These are phyloP conservation scores for Penicillium sp. DNA, from an alignment of 2,329 filamentous ascomycete genomes.

Conservation along the genomic window DNA sequence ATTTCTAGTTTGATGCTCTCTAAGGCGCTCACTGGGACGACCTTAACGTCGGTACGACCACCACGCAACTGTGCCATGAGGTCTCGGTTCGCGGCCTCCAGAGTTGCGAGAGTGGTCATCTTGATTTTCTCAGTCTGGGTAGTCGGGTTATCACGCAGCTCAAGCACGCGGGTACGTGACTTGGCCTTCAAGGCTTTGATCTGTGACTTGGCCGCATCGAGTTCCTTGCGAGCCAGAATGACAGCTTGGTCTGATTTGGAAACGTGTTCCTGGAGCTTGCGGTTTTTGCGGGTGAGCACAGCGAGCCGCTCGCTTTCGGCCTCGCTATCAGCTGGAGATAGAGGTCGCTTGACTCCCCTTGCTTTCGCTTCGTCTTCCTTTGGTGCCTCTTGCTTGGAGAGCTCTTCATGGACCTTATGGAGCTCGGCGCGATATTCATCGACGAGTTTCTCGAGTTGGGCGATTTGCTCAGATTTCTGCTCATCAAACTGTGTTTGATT, in stretches of 20 bases:
- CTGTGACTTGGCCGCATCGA: constrained; percentile 70
- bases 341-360: constrained; percentile 62
- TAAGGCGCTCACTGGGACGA: constrained; percentile 75
- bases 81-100: constrained; percentile 80
- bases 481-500: constrained; percentile 72
- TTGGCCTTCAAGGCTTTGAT: constrained; percentile 66
- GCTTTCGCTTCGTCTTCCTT: constrained; percentile 44
- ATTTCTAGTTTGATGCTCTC: constrained; percentile 74
- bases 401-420: constrained; percentile 68
- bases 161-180: constrained; percentile 76
- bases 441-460: constrained; percentile 79
- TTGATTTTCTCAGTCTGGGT: constrained; percentile 83
- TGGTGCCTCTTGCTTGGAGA: constrained; percentile 62
- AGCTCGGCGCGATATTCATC: constrained; percentile 84
- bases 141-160: constrained; percentile 89
- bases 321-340: constrained; percentile 55
- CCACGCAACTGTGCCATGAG: constrained; percentile 70
- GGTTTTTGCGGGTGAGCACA: constrained; percentile 81
- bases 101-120: constrained; percentile 69
- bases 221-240: constrained; percentile 70
- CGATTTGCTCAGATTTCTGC: constrained; percentile 69
- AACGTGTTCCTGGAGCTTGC: constrained; percentile 77
- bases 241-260: constrained; percentile 67
- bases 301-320: constrained; percentile 70
- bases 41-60: constrained; percentile 51